Percentiles rank a stretch among this genome's conserved stretches.
Conservation (phyloP, 192 early-diverging fungal genomes). For the Ambispora gerdemannii region DNA sequence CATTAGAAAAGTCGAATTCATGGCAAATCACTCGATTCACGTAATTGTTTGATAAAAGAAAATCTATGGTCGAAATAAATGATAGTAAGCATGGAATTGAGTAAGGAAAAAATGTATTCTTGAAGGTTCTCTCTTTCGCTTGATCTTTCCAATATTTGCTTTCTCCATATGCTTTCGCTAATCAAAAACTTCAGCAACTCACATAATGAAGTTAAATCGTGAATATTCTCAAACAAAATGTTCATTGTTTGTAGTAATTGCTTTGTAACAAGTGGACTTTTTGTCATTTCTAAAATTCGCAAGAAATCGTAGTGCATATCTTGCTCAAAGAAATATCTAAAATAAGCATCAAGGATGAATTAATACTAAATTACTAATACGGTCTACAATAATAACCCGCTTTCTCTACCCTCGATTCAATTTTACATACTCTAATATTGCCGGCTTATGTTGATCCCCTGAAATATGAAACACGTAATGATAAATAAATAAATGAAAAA, state of each 20-base stretch:
- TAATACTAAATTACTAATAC: too few species aligned
- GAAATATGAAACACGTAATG: neutral
- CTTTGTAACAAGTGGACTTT: constrained; percentile 36
- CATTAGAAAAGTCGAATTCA: constrained; percentile 57
- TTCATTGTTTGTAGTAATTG: constrained; percentile 54
- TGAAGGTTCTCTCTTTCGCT: too few species aligned
- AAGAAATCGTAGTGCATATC: constrained; percentile 38
- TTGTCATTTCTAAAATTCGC: constrained; percentile 33
- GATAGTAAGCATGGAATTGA: neutral
- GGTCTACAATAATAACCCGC: too few species aligned
- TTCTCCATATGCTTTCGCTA: too few species aligned
- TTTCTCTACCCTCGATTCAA: too few species aligned
- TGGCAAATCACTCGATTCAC: constrained; percentile 65
- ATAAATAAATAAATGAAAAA: neutral
- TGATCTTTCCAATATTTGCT: too few species aligned
- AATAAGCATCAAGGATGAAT: too few species aligned
- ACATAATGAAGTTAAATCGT: constrained; percentile 45
- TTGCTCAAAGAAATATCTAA: constrained; percentile 44
- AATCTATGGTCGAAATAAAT: constrained; percentile 38
- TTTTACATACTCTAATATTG: constrained; percentile 16
- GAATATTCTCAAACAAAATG: constrained; percentile 52
- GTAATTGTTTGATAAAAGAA: constrained; percentile 70
- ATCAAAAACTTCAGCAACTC: constrained; percentile 6
- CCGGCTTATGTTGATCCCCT: constrained; percentile 11
- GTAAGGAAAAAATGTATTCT: too few species aligned